A percentile compares a stretch with the other conserved stretches of the same genome.
These are phyloP conservation scores for Dactylellina cionopaga DNA, from an alignment of 2,329 filamentous ascomycete species.

Conservation along the genomic window DNA sequence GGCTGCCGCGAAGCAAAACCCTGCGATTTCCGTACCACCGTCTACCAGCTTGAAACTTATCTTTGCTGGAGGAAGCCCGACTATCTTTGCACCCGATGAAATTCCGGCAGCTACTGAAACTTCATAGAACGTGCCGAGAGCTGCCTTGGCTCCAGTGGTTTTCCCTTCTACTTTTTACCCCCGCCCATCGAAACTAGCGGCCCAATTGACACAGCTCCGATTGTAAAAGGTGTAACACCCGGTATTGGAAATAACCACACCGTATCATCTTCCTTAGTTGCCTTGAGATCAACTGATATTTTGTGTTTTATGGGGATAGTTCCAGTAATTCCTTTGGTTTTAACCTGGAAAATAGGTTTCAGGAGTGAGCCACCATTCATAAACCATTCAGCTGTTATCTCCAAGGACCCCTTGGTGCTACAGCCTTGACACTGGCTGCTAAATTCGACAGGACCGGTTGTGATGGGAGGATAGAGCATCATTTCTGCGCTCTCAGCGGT, in stretches of 20 bases:
- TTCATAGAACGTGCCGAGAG: background rate
- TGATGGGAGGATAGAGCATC: background rate
- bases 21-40: background rate
- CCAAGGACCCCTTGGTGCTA: background rate
- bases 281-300: background rate
- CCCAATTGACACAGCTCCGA: background rate
- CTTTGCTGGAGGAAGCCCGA: no score
- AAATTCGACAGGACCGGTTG: background rate
- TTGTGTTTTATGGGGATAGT: conserved; percentile 5
- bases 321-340: conserved; percentile 2
- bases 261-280: background rate
- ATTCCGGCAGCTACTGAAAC: background rate
- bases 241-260: background rate
- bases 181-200: background rate
- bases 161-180: background rate
- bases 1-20: background rate
- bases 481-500: background rate
- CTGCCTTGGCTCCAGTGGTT: background rate
- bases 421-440: conserved; percentile 1
- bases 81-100: background rate
- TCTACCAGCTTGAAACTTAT: background rate
- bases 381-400: background rate
- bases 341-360: background rate
- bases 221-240: background rate
- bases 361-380: conserved; percentile 2